Conservation (phyloP, 495 filamentous ascomycete genomes). For the Penicillium ucsense region DNA sequence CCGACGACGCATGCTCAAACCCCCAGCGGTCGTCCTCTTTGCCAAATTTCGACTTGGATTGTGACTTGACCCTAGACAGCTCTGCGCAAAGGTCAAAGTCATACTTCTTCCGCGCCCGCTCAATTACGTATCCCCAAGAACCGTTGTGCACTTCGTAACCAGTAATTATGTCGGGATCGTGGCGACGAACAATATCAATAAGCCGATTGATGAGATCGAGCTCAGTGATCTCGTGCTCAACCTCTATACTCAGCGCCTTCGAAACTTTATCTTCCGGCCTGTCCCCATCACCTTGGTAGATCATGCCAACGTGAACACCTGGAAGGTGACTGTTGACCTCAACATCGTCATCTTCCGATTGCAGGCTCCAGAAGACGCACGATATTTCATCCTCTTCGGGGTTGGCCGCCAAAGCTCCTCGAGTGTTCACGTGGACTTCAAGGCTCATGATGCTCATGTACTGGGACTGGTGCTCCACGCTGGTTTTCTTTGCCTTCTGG, state of each 20-base stretch:
- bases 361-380: conserved; percentile 84
- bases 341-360: conserved; percentile 55
- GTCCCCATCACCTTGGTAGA: conserved; percentile 29
- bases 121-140: conserved; percentile 94
- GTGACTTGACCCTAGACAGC: conserved; percentile 74
- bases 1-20: conserved; percentile 79
- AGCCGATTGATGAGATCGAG: conserved; percentile 73
- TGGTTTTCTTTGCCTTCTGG: conserved; percentile 63
- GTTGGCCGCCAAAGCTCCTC: conserved; percentile 70
- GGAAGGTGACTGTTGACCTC: conserved; percentile 44
- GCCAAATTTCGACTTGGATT: conserved; percentile 71
- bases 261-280: conserved; percentile 42
- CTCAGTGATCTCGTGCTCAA: conserved; percentile 69
- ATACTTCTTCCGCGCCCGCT: conserved; percentile 75
- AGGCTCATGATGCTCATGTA: conserved; percentile 97
- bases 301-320: conserved; percentile 48
- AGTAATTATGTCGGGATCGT: conserved; percentile 89
- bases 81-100: conserved; percentile 87
- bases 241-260: conserved; percentile 41
- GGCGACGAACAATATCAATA: conserved; percentile 71
- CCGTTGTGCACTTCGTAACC: conserved; percentile 90
- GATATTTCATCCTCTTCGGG: conserved; percentile 85
- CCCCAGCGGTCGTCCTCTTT: conserved; percentile 87
- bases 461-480: conserved; percentile 74
- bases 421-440: conserved; percentile 89